phyloP scores from a whole-genome alignment of 768 basidiomycete species.

The Lactarius evosmus region DNA sequence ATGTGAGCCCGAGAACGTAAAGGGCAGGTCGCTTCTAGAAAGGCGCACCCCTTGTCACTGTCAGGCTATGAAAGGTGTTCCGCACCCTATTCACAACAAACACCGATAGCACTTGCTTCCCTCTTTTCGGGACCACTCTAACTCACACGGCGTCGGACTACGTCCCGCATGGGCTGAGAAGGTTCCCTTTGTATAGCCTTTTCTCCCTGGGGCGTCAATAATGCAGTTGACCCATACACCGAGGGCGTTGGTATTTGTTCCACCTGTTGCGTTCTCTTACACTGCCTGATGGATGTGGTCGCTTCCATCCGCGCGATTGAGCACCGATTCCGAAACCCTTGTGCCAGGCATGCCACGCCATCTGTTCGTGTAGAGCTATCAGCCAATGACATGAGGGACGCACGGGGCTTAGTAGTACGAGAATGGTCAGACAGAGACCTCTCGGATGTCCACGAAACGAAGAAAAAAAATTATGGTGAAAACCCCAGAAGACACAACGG shows the following conservation, averaged over 20 bases:
- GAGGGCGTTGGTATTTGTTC: background rate
- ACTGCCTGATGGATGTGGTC: background rate
- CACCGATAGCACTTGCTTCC: background rate
- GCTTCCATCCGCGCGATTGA: background rate
- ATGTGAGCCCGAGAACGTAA: conserved; percentile 15
- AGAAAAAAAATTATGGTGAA: background rate
- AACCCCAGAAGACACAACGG: background rate
- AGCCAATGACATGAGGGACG: background rate
- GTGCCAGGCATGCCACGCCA: conserved; percentile 4
- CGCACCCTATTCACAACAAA: conserved; percentile 10
- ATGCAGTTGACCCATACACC: background rate
- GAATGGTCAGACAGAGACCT: background rate
- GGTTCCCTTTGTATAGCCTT: background rate
- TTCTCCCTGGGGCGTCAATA: background rate
- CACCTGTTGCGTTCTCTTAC: background rate
- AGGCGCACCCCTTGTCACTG: background rate
- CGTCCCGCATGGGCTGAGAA: background rate
- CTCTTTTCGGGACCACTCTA: background rate
- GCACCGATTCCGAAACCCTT: background rate
- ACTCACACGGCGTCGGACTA: background rate
- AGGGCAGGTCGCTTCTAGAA: conserved; percentile 7
- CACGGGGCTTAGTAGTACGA: background rate
- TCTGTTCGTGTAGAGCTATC: background rate
- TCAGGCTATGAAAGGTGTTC: background rate
- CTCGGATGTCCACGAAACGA: background rate